phyloP scores from a whole-genome alignment of 768 basidiomycete species.

The Kwoniella europaea region DNA sequence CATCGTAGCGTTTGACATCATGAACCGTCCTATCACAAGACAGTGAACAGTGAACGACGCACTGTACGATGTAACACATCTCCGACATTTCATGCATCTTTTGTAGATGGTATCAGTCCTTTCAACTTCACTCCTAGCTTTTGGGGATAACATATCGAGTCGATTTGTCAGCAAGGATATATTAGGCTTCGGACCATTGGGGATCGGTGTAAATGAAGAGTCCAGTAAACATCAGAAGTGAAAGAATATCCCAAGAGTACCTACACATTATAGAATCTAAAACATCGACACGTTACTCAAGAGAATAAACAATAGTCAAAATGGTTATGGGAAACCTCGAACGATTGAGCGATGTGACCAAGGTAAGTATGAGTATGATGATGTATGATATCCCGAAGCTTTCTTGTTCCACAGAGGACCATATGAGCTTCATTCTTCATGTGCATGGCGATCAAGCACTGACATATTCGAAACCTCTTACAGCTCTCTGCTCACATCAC shows the following conservation, averaged over 20 bases:
- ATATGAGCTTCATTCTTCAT: background rate
- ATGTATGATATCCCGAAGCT: background rate
- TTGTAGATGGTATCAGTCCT: background rate
- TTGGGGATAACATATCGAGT: background rate
- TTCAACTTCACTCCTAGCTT: background rate
- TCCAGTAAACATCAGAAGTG: background rate
- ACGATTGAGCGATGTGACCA: constrained; percentile 40
- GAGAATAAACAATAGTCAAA: background rate
- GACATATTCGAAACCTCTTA: background rate
- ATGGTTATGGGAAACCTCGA: constrained; percentile 34
- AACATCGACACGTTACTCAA: too few species aligned
- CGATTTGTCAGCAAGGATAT: background rate
- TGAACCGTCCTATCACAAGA: background rate
- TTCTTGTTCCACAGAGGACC: background rate
- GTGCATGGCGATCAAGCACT: background rate
- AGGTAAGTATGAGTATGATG: constrained; percentile 27
- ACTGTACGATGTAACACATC: background rate
- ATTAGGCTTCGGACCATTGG: background rate
- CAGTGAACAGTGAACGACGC: background rate
- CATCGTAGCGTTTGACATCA: background rate
- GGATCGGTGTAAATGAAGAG: background rate
- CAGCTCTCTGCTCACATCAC: constrained; percentile 54
- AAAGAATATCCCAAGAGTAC: background rate
- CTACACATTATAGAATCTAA: too few species aligned
- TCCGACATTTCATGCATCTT: background rate